Evolutionary conservation across 2,329 filamentous ascomycete species (phyloP).

Genomic region (Aspergillus pseudoviridinutans): DNA sequence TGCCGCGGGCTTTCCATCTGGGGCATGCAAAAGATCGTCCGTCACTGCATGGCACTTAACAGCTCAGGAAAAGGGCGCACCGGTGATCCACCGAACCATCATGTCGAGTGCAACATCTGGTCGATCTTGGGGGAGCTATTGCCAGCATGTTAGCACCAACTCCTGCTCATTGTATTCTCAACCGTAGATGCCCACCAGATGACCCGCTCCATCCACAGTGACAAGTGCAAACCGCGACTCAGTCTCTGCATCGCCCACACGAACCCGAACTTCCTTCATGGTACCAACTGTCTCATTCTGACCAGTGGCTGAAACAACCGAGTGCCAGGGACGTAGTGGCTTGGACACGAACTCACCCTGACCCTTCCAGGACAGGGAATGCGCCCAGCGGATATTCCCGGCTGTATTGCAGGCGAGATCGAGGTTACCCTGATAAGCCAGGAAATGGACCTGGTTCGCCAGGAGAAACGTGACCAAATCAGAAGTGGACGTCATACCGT

Average conservation of each 20-base stretch:
- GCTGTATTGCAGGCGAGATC: constrained; percentile 26
- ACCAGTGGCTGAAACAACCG: constrained; percentile 3
- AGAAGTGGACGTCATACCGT: constrained; percentile 10
- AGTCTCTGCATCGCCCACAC: not conserved
- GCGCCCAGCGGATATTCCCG: constrained; percentile 20
- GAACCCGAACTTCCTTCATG: constrained; percentile 6
- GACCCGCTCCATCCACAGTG: constrained; percentile 11
- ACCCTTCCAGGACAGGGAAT: constrained; percentile 21
- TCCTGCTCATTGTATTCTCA: not conserved
- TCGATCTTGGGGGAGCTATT: constrained; percentile 10
- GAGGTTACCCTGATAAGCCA: constrained; percentile 23
- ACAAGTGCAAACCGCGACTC: constrained; percentile 11
- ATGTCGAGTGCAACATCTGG: constrained; percentile 12
- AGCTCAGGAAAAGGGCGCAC: constrained; percentile 32
- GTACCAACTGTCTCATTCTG: constrained; percentile 3
- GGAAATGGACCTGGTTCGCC: constrained; percentile 13
- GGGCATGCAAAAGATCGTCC: no score
- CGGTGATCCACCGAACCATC: constrained; percentile 35
- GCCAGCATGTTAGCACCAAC: not conserved
- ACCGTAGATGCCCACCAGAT: constrained; percentile 9
- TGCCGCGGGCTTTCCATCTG: no score
- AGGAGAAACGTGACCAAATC: constrained; percentile 6
- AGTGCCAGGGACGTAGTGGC: constrained; percentile 14
- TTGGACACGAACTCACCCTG: constrained; percentile 19
- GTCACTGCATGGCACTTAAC: no score